Evolutionary conservation across 352 stramenopile genomes (phyloP), one percentile per base, ranked within the genome.

Genomic region (Phytophthora sojae): DNA sequence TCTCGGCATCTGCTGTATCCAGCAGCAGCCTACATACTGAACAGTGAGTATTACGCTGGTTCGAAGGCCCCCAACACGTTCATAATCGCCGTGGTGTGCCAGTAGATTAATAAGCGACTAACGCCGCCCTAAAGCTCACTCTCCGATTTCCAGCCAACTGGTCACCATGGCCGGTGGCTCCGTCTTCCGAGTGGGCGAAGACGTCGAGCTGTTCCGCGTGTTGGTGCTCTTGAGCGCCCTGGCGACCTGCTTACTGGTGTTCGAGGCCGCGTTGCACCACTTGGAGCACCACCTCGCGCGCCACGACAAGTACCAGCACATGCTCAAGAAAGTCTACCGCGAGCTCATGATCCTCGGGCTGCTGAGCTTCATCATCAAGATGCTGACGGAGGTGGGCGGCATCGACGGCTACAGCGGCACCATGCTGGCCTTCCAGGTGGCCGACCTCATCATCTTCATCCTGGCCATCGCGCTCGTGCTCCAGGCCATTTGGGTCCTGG

Each of bases 291-390:
- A 77, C 19, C 54, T 86, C n/a, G 60, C 69, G 15, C 69, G 67
- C 30, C 77, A 82, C 49, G 76, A 77, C 55, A 91, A 90, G 69
- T 91, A 89, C 59, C 55, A 85, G 54, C 71, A 86, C 49, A 91
- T 91, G 67, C 64, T 91, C 52, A 83, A 76, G 60, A 91, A 91
- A 53, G 74, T 79, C 8, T 90, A 80, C 57, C 70, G 74, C 53
- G 82, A 90, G 52, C 58, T 90, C n/a, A 89, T 89, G 82, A 77
- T 90, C 26, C 75, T 90, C 3, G 82, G 82, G 0, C 23, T 90
- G 19, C 79, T 90, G 29, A 80, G 80, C 6, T 72, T 90, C 47
- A 53, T 69, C 9, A 62, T 90, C 61, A 90, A 90, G 61, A 55
- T 88, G 26, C 61, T 75, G 25, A 81, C 80, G 4, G 80, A 87